phyloP scores from a whole-genome alignment of 257 asterid genomes.

The Lycium barbarum region DNA sequence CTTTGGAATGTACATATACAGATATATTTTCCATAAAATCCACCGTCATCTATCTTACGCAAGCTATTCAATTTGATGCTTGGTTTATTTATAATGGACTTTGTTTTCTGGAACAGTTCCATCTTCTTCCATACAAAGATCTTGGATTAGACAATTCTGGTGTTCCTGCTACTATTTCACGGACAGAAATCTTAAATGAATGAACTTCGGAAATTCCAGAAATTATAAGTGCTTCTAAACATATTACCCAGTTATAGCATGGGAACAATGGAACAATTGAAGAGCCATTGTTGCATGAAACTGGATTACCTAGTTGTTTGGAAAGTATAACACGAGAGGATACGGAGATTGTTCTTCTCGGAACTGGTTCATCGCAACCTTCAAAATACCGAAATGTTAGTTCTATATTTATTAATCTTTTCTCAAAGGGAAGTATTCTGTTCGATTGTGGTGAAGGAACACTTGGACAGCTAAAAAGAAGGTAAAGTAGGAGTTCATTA shows the following conservation, averaged over 20 bases:
- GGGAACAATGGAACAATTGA: constrained; percentile 29
- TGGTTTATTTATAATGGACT: not conserved
- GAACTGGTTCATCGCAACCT: constrained; percentile 97
- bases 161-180: constrained; percentile 58
- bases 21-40: not conserved
- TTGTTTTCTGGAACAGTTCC: constrained; percentile 54
- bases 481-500: constrained; percentile 45
- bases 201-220: constrained; percentile 75
- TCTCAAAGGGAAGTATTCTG: constrained; percentile 76
- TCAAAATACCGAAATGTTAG: constrained; percentile 92
- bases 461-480: constrained; percentile 88
- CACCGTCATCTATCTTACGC: not conserved
- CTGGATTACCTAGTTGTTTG: constrained; percentile 68
- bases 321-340: constrained; percentile 75
- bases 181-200: constrained; percentile 63
- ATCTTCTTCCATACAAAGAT: constrained; percentile 73
- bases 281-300: constrained; percentile 67
- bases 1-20: not conserved
- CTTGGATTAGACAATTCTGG: constrained; percentile 80
- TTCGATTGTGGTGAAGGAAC: constrained; percentile 98
- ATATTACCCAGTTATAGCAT: constrained; percentile 57
- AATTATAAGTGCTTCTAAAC: constrained; percentile 60
- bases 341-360: constrained; percentile 88
- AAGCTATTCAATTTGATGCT: not conserved
- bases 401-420: constrained; percentile 84